Evolutionary conservation across 257 asterid species (phyloP).

Genomic region (Solanum gracilifrons): DNA sequence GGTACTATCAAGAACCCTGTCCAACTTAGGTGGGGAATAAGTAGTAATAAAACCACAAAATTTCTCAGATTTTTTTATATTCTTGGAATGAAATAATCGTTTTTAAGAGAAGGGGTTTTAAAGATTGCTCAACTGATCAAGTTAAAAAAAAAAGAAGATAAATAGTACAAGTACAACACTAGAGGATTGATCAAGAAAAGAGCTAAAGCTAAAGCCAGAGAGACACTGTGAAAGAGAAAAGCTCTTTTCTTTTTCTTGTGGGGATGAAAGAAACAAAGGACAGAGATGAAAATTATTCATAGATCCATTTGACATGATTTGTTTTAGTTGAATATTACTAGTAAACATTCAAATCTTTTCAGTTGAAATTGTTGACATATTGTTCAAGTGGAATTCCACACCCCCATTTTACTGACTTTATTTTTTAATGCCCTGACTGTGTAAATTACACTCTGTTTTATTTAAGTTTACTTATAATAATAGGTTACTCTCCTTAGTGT

Average conservation of each 20-base stretch:
- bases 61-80: not conserved
- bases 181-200: slow-evolving; percentile 9
- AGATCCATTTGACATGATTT: not conserved
- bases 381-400: not conserved
- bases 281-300: not conserved
- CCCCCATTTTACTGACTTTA: not conserved
- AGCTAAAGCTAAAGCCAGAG: slow-evolving; percentile 25
- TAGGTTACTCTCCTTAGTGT: not conserved
- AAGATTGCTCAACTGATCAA: slow-evolving; percentile 24
- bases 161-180: not conserved
- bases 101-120: slow-evolving; percentile 2
- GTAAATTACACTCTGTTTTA: not conserved
- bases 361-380: not conserved
- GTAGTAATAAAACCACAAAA: not conserved
- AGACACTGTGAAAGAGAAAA: slow-evolving; percentile 5
- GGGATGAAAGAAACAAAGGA: not conserved
- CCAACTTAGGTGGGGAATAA: not conserved
- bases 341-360: not conserved
- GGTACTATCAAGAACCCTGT: slow-evolving; percentile 8
- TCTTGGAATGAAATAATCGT: slow-evolving; percentile 27
- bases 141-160: not conserved
- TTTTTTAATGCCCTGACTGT: not conserved
- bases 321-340: not conserved
- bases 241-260: not conserved
- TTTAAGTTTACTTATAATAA: not conserved